Evolutionary conservation across 139 green algal genomes (phyloP).

Genomic region (Chlorokybus atmophyticus): DNA sequence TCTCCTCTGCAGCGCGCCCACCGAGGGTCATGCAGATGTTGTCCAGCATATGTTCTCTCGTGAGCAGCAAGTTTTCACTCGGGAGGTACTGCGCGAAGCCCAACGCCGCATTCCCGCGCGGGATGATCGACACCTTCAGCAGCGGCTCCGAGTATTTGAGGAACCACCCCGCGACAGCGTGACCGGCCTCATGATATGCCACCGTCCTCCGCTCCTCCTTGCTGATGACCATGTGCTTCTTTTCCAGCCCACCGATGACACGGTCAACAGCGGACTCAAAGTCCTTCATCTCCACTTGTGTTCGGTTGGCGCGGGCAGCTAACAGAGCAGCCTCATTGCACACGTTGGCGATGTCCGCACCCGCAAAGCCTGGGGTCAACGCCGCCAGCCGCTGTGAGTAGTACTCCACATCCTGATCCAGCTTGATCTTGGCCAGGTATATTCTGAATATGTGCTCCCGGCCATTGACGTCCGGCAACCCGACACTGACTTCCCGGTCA

Average conservation of each 20-base stretch:
- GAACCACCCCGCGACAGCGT: conserved; percentile 90
- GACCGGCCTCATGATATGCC: conserved; percentile 85
- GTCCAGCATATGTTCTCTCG: conserved; percentile 74
- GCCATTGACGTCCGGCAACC: background rate
- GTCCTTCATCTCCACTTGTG: conserved; percentile 50
- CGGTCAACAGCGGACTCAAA: conserved; percentile 95
- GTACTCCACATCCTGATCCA: conserved; percentile 6
- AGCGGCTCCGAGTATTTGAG: conserved; percentile 84
- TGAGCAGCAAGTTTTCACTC: conserved; percentile 87
- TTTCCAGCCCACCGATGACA: conserved; percentile 93
- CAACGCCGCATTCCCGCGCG: conserved; percentile 71
- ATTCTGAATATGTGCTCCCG: background rate
- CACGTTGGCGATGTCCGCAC: conserved; percentile 96
- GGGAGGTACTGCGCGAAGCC: conserved; percentile 97
- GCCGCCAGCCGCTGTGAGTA: conserved; percentile 52
- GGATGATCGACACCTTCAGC: conserved; percentile 95
- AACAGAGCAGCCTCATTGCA: conserved; percentile 91
- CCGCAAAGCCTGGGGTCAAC: conserved; percentile 74
- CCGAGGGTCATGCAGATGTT: conserved; percentile 75
- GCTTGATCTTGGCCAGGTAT: background rate
- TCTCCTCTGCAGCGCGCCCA: conserved; percentile 78
- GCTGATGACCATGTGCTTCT: conserved; percentile 89
- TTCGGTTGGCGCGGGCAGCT: conserved; percentile 46
- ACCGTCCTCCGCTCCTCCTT: conserved; percentile 76
- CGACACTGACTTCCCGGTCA: conserved; percentile 55